phyloP scores from a whole-genome alignment of 768 basidiomycete genomes.

The Cyathus striatus region DNA sequence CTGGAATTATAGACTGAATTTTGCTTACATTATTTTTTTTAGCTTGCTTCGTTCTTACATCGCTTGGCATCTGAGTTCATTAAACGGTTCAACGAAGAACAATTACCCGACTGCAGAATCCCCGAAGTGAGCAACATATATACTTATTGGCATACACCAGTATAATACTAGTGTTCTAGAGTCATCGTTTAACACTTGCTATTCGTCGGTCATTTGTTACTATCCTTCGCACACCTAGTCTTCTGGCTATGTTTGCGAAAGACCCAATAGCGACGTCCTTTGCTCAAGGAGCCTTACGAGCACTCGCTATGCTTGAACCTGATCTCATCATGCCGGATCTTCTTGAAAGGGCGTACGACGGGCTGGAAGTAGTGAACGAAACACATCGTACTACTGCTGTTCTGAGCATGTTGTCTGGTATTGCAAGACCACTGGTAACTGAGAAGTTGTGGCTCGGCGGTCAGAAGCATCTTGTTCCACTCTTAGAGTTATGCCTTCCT shows the following conservation, averaged over 20 bases:
- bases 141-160: not conserved
- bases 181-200: slow-evolving; percentile 69
- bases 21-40: slow-evolving; percentile 4
- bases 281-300: slow-evolving; percentile 74
- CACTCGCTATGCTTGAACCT: slow-evolving; percentile 78
- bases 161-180: slow-evolving; percentile 40
- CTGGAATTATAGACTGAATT: not conserved
- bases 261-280: slow-evolving; percentile 77
- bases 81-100: slow-evolving; percentile 77
- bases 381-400: slow-evolving; percentile 93
- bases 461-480: slow-evolving; percentile 81
- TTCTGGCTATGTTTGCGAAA: slow-evolving; percentile 90
- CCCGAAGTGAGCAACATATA: slow-evolving; percentile 47
- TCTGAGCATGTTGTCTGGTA: slow-evolving; percentile 74
- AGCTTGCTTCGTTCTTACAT: slow-evolving; percentile 72
- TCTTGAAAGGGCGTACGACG: slow-evolving; percentile 85
- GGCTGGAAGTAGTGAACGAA: slow-evolving; percentile 91
- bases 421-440: slow-evolving; percentile 70
- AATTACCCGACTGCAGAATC: slow-evolving; percentile 70
- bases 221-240: slow-evolving; percentile 77
- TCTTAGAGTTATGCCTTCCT: slow-evolving; percentile 85
- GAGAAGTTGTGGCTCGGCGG: slow-evolving; percentile 81
- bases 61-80: slow-evolving; percentile 70
- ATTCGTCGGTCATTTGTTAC: slow-evolving; percentile 83
- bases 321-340: slow-evolving; percentile 84